Base-by-base conservation (phyloP, 345 rosid species). In the Lenwebbia sp. region DNA sequence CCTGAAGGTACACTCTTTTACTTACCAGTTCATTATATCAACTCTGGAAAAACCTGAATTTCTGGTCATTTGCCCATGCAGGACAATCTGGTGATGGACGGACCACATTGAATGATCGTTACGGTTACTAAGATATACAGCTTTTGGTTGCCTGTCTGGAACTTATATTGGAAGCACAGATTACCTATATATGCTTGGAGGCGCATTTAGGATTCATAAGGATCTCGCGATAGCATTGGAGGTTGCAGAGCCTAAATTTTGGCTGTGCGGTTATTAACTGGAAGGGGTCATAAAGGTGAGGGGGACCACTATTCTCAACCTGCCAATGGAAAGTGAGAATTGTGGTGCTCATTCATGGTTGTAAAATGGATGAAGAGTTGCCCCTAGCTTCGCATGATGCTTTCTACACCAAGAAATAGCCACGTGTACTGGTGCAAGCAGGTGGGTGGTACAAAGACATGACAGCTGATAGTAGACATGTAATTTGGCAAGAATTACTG, bases 61-160 rank as follows among this genome's bases (percentile, higher is more conserved):
- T 44, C 56, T 47, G 23, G 10, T 4, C 51, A 62, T 54, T 49
- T 54, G 82, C 22, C 44, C 85, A 87, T 90, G 90, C 92, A 97
- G 99, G 99, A 51, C 99, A 97, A 94, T 94, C 98, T 22, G 99
- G 99, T 78, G 99, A 97, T 88, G 98, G 99, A 47, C 91, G 98
- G 87, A 97, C 99, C 2, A 89, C 95, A 75, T 91, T 96, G 54
- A 97, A 97, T 87, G 98, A 97, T 54, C 95, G 95, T 30, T 92
- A 84, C 78, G 99, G 99, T 28, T 97, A 96, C 83, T 97, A 89
- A 93, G 86, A 9, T 49, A 28, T 65, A 28, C 53, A 82, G 40
- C 49, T 78, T 56, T 58, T 13, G 47, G 47, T 70, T 70, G 81
- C 26, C 81, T 70, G 13, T 19, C 47, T 70, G 78, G 78, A 70